Evolutionary conservation across 2,329 filamentous ascomycete genomes (phyloP).

Genomic region (Rutstroemia sp.): DNA sequence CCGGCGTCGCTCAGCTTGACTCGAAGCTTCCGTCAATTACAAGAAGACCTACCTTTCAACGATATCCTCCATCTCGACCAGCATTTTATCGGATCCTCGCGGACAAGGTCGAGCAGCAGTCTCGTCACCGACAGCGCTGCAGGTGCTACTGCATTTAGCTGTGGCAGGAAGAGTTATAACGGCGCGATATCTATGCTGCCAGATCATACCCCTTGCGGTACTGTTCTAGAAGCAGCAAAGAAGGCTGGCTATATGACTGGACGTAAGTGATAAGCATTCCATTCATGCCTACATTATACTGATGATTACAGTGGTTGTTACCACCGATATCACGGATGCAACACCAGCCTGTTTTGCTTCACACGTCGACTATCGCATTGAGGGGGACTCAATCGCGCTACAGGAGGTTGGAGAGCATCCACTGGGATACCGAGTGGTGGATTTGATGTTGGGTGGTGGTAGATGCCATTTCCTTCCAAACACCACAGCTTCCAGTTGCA

Average conservation of each 20-base stretch:
- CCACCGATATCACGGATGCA: slow-evolving; percentile 89
- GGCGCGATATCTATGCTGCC: slow-evolving; percentile 88
- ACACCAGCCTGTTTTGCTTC: slow-evolving; percentile 93
- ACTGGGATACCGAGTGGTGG: slow-evolving; percentile 74
- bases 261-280: neutral
- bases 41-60: slow-evolving; percentile 61
- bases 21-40: slow-evolving; percentile 74
- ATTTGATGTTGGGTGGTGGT: slow-evolving; percentile 88
- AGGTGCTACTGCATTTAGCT: slow-evolving; percentile 95
- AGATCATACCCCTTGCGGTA: slow-evolving; percentile 80
- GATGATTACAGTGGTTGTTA: slow-evolving; percentile 61
- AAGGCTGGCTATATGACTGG: slow-evolving; percentile 86
- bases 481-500: slow-evolving; percentile 70
- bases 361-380: slow-evolving; percentile 70
- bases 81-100: slow-evolving; percentile 83
- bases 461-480: slow-evolving; percentile 91
- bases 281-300: neutral
- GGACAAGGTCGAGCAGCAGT: slow-evolving; percentile 76
- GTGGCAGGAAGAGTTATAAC: slow-evolving; percentile 91
- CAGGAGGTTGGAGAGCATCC: slow-evolving; percentile 88
- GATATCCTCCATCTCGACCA: slow-evolving; percentile 76
- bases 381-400: slow-evolving; percentile 86
- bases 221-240: slow-evolving; percentile 88
- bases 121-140: slow-evolving; percentile 93
- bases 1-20: slow-evolving; percentile 85